Evolutionary conservation across 129 eudicot species (phyloP).

Genomic region (Calendula officinalis): DNA sequence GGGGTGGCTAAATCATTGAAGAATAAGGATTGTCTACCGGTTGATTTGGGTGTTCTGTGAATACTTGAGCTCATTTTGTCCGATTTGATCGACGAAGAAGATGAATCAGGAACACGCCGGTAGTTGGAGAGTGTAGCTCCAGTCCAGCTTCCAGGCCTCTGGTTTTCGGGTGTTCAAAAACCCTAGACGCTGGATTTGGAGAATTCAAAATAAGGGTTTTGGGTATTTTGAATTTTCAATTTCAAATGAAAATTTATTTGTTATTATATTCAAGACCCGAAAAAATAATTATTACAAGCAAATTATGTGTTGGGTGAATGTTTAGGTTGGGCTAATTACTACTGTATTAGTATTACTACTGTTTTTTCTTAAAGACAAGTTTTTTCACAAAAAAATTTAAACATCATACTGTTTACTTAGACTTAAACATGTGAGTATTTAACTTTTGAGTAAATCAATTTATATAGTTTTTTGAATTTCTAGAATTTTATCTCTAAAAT

Average conservation of each 20-base stretch:
- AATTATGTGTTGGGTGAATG: not conserved
- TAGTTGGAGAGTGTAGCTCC: too few relatives aligned
- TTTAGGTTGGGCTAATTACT: not conserved
- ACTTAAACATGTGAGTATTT: too few relatives aligned
- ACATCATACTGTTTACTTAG: too few relatives aligned
- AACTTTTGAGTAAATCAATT: too few relatives aligned
- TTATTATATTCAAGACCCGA: constrained; percentile 3
- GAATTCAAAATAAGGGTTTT: constrained; percentile 11
- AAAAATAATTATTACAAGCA: not conserved
- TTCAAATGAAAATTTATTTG: not conserved
- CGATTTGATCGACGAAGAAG: not conserved
- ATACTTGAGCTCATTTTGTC: constrained; percentile 49
- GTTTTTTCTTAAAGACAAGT: too few relatives aligned
- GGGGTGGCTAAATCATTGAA: constrained; percentile 87
- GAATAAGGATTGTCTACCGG: constrained; percentile 64
- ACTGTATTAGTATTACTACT: too few relatives aligned
- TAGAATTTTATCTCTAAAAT: too few relatives aligned
- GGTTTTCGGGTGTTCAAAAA: constrained; percentile 8
- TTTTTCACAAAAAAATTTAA: too few relatives aligned
- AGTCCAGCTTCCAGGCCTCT: constrained; percentile 1
- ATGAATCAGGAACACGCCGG: not conserved
- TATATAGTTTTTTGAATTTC: too few relatives aligned
- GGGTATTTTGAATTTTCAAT: not conserved
- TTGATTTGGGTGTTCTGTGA: constrained; percentile 79
- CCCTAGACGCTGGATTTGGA: not conserved